Conservation (phyloP, 2,329 filamentous ascomycete genomes). For the Epichloe coenophiala region DNA sequence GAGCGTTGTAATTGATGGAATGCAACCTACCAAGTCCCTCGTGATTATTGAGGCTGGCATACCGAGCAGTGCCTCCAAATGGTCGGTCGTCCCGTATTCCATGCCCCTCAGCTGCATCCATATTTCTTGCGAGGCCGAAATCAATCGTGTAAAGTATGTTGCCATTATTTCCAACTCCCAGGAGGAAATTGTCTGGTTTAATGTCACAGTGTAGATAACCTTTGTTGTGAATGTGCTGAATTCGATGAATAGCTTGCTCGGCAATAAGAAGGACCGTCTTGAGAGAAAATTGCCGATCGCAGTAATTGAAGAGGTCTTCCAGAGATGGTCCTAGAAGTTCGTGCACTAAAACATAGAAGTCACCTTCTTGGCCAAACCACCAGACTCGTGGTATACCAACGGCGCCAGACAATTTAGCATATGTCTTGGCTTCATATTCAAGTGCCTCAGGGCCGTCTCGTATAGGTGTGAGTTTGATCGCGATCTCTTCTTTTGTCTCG, state of each 20-base stretch:
- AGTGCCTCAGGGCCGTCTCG: constrained; percentile 98
- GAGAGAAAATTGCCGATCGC: constrained; percentile 97
- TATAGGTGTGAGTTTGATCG: constrained; percentile 98
- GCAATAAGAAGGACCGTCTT: constrained; percentile 95
- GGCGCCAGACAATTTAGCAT: constrained; percentile 78
- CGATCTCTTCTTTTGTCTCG: constrained; percentile 97
- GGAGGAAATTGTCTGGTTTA: constrained; percentile 98
- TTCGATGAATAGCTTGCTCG: constrained; percentile 95
- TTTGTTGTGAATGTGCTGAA: constrained; percentile 99
- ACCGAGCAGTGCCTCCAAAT: not conserved
- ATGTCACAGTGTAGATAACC: constrained; percentile 99
- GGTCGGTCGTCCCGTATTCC: not conserved
- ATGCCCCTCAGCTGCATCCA: not conserved
- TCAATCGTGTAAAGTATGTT: constrained; percentile 99
- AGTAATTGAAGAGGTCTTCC: constrained; percentile 99
- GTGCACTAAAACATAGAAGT: constrained; percentile 99
- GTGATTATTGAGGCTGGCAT: constrained; percentile 2
- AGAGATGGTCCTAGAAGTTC: constrained; percentile 90
- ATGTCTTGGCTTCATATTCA: constrained; percentile 94
- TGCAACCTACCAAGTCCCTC: not conserved
- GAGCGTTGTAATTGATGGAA: not conserved
- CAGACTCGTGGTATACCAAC: constrained; percentile 96
- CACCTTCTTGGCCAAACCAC: constrained; percentile 98
- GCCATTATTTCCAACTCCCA: constrained; percentile 96
- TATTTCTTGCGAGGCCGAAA: constrained; percentile 64